Conservation (phyloP, 805 yeast genomes). For the Candida jianshihensis region DNA sequence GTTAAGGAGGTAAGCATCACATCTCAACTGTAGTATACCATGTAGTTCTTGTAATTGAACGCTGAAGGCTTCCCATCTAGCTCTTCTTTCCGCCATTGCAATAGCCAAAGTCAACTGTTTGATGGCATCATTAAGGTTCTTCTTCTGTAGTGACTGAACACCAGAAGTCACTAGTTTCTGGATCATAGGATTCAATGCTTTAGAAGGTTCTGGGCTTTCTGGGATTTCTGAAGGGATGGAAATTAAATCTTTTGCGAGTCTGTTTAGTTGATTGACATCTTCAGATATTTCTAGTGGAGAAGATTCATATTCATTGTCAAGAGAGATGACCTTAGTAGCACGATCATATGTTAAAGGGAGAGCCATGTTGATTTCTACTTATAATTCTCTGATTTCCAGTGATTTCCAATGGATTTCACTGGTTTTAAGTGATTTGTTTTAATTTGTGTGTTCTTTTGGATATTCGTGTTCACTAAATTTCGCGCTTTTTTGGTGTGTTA, state of each 20-base stretch:
- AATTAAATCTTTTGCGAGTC: slow-evolving; percentile 26
- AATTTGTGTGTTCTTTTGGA: too few species aligned
- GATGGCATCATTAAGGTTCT: slow-evolving; percentile 51
- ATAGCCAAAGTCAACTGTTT: slow-evolving; percentile 61
- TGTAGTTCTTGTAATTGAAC: slow-evolving; percentile 63
- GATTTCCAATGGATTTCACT: too few species aligned
- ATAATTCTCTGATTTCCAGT: too few species aligned
- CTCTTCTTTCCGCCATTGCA: slow-evolving; percentile 60
- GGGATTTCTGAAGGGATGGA: slow-evolving; percentile 39
- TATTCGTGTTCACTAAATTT: too few species aligned
- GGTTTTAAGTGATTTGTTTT: not conserved
- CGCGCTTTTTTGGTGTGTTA: too few species aligned
- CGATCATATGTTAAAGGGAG: slow-evolving; percentile 19
- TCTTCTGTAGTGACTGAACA: slow-evolving; percentile 45
- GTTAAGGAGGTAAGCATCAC: slow-evolving; percentile 58
- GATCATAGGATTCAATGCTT: slow-evolving; percentile 47
- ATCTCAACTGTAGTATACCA: slow-evolving; percentile 59
- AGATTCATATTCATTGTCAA: slow-evolving; percentile 3
- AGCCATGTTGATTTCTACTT: not conserved
- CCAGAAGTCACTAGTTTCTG: slow-evolving; percentile 63
- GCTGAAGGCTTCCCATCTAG: slow-evolving; percentile 69
- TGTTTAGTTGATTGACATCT: slow-evolving; percentile 28
- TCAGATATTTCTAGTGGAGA: slow-evolving; percentile 12
- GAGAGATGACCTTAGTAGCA: slow-evolving; percentile 20
- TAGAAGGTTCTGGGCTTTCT: slow-evolving; percentile 48